A percentile compares a stretch with the other conserved stretches of the same genome.
These are phyloP conservation scores for Nitzschia putrida DNA, from an alignment of 108 stramenopile species.

Conservation along the genomic window DNA sequence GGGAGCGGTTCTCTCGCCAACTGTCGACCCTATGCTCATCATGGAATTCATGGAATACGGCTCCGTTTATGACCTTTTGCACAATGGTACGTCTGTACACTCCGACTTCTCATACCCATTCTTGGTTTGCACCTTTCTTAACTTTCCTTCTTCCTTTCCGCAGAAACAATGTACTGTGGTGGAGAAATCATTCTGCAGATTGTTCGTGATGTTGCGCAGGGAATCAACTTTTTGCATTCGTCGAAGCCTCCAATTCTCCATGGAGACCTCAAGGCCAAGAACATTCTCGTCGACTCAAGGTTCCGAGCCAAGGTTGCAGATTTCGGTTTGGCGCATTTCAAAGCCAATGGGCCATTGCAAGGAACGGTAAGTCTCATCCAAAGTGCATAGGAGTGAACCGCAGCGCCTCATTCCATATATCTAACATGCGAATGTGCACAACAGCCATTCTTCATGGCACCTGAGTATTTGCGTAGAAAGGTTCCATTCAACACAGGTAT, in stretches of 20 bases:
- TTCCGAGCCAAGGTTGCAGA: constrained; percentile 57
- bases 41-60: constrained; percentile 69
- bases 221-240: constrained; percentile 57
- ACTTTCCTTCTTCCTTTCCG: no score
- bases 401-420: no score
- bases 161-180: constrained; percentile 43
- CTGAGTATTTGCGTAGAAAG: constrained; percentile 58
- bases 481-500: no score
- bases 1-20: constrained; percentile 37
- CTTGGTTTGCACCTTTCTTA: no score
- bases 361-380: constrained; percentile 23
- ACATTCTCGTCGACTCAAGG: constrained; percentile 50
- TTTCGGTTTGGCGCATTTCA: constrained; percentile 87
- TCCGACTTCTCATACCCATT: no score
- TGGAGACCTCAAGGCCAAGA: constrained; percentile 50
- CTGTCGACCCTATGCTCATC: constrained; percentile 49
- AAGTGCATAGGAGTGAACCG: constrained; percentile 18
- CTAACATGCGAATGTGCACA: no score
- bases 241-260: constrained; percentile 54
- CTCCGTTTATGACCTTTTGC: constrained; percentile 55
- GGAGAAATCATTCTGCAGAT: constrained; percentile 60
- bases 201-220: constrained; percentile 53
- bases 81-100: constrained; percentile 35
- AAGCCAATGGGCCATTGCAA: constrained; percentile 50
- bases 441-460: constrained; percentile 90